phyloP scores from a whole-genome alignment of 1,284 basidiomycete species.

The Sphagnurus paluster region DNA sequence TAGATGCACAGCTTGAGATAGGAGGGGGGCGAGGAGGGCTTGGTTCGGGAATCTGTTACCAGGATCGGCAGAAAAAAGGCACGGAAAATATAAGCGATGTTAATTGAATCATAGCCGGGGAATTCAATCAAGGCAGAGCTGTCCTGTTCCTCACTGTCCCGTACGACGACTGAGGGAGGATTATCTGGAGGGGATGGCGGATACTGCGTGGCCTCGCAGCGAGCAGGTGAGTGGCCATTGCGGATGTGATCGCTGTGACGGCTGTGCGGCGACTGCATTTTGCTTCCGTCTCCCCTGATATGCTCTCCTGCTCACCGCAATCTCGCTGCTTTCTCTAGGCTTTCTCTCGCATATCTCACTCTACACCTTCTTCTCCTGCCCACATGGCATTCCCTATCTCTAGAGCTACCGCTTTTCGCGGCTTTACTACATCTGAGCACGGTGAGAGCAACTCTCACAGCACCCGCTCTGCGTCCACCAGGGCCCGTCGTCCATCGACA shows the following conservation, averaged over 20 bases:
- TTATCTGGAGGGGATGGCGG: constrained; percentile 4
- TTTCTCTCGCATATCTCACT: constrained; percentile 14
- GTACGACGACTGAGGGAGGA: neutral
- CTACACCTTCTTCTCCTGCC: constrained; percentile 7
- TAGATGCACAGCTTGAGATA: no score
- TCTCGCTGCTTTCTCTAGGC: constrained; percentile 11
- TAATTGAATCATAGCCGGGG: no score
- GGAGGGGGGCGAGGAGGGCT: no score
- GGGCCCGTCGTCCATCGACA: constrained; percentile 18
- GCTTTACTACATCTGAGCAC: constrained; percentile 16
- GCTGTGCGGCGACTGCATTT: constrained; percentile 20
- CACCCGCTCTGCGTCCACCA: constrained; percentile 7
- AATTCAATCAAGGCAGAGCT: no score
- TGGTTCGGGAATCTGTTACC: no score
- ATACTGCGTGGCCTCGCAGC: constrained; percentile 10
- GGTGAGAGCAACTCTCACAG: constrained; percentile 11
- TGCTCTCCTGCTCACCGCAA: no score
- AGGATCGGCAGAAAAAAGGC: no score
- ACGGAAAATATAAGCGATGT: no score
- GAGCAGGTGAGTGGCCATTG: constrained; percentile 21
- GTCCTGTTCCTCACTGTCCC: no score
- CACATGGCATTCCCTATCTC: constrained; percentile 19
- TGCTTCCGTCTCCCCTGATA: constrained; percentile 21
- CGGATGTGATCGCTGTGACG: constrained; percentile 10
- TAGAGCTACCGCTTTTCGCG: constrained; percentile 19